phyloP scores from a whole-genome alignment of 2,329 filamentous ascomycete genomes.

The Aspergillus fructus region DNA sequence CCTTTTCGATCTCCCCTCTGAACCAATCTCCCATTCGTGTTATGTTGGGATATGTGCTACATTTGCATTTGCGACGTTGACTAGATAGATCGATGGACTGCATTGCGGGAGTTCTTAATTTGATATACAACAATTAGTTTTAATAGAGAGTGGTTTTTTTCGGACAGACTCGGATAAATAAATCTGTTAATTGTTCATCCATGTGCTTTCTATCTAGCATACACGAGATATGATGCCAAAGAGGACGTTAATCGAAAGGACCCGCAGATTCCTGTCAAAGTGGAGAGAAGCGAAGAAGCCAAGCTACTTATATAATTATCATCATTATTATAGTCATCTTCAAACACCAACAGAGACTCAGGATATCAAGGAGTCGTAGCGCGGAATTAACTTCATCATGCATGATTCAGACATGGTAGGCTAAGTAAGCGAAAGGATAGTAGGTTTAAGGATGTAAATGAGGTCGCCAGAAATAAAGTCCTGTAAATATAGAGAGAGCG shows the following conservation, averaged over 20 bases:
- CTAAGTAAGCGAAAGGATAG: not conserved
- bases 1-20: not conserved
- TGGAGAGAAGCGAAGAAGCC: not conserved
- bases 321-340: not conserved
- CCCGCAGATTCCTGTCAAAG: not conserved
- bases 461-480: not conserved
- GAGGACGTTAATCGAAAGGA: not conserved
- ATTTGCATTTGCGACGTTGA: not conserved
- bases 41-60: not conserved
- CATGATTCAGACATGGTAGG: not conserved
- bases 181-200: not conserved
- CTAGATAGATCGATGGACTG: not conserved
- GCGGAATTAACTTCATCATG: not conserved
- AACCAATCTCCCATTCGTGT: not conserved
- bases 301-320: not conserved
- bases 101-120: not conserved
- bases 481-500: not conserved
- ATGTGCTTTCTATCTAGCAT: constrained; percentile 1
- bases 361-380: not conserved
- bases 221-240: not conserved
- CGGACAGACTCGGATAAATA: not conserved
- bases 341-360: not conserved
- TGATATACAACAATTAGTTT: not conserved
- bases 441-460: not conserved
- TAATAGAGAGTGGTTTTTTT: not conserved